Conservation (phyloP, 805 yeast species). For the Candida caryicola region DNA sequence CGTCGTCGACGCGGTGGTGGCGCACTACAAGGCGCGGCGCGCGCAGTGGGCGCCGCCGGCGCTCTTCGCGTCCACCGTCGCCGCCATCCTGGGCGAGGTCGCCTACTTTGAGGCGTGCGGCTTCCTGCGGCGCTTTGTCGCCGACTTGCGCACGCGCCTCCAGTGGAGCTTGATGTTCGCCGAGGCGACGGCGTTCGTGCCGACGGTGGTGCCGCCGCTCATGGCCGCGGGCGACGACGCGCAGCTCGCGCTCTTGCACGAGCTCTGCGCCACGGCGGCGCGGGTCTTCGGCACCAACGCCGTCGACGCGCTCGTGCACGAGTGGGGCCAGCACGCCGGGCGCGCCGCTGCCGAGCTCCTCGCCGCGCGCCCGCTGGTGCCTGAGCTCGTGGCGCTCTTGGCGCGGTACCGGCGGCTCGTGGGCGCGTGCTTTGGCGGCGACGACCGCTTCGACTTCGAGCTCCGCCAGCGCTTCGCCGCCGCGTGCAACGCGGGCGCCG, state of each 20-base stretch:
- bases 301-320: slow-evolving; percentile 15
- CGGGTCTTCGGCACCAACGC: slow-evolving; percentile 19
- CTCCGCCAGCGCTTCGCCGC: slow-evolving; percentile 28
- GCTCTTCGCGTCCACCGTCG: slow-evolving; percentile 11
- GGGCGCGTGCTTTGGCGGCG: slow-evolving; percentile 9
- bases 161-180: slow-evolving; percentile 31
- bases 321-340: slow-evolving; percentile 23
- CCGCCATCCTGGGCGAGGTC: slow-evolving; percentile 10
- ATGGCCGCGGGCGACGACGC: slow-evolving; percentile 5
- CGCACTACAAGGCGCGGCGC: slow-evolving; percentile 15
- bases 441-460: slow-evolving; percentile 21
- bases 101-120: slow-evolving; percentile 11
- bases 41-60: slow-evolving; percentile 15
- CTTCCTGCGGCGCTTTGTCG: slow-evolving; percentile 13
- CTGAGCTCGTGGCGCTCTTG: slow-evolving; percentile 14
- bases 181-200: slow-evolving; percentile 21
- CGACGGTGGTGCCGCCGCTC: slow-evolving; percentile 19
- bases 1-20: slow-evolving; percentile 11
- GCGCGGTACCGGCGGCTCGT: slow-evolving; percentile 12
- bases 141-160: slow-evolving; percentile 18
- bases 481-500: slow-evolving; percentile 11
- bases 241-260: slow-evolving; percentile 2
- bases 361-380: background rate
- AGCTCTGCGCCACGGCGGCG: slow-evolving; percentile 2
- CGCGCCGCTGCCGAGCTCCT: slow-evolving; percentile 8